Base-by-base conservation (phyloP, 1,139 yeast genomes). In the Pichia sp. region DNA sequence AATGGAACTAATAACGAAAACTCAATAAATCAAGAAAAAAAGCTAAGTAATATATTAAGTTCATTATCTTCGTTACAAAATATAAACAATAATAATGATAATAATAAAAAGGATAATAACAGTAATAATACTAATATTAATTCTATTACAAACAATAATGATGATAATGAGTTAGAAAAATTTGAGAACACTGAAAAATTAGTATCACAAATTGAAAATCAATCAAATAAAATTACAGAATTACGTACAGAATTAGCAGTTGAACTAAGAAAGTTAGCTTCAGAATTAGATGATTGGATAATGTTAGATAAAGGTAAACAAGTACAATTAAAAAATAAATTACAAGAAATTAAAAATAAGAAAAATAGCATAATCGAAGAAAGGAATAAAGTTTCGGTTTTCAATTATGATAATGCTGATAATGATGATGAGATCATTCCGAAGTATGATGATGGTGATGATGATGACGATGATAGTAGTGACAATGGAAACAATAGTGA, bases 261-360 rank as follows among this genome's bases (percentile, higher is more conserved):
- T 11, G 73, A 70, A 42, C 64, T 82, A 50, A 67, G 71, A 34
- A 65, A 65, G 36, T 61, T 80, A 43, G 60, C 70, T 6, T 62
- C 59, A 7, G 58, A 67, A 6, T 65, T 76, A 38, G 63, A 67
- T 32, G 76, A 71, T 31, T 72, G 76, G 42, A 50, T 71, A 27
- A 58, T 64, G 36, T 63, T 74, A 2, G 82, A 79, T 50, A 71
- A 72, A 20, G 59, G 62, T 8, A 76, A 72, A 53, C 56, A 69
- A 30, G 58, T 58, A 32, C 69, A 73, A 34, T 65, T 81, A 30
- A 62, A 66, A n/a, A 63, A 12, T 53, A 54, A 16, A 50, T 49
- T 27, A 6, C 33, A 28, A n/a, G 30, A 42, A 22, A n/a, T 50
- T 2, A 53, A 54, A 29, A 43, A 36, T 9, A 52, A 30, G 45